phyloP scores from a whole-genome alignment of 768 basidiomycete species.

The Tricholoma terreum region DNA sequence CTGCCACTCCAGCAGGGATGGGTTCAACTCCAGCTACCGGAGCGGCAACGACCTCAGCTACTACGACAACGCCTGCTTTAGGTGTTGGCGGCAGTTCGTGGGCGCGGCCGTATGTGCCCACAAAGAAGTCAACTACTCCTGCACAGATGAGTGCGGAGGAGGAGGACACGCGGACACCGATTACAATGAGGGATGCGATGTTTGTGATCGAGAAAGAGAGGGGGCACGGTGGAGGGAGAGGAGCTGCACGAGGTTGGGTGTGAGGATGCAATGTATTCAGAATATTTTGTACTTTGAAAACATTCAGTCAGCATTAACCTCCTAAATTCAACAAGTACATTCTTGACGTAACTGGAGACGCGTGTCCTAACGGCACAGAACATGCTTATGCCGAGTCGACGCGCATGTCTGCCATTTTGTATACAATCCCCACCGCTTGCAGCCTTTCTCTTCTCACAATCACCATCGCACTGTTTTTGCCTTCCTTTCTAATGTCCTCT shows the following conservation, averaged over 20 bases:
- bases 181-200: conserved; percentile 79
- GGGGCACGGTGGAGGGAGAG: conserved; percentile 79
- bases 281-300: too few species aligned
- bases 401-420: too few species aligned
- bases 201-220: conserved; percentile 83
- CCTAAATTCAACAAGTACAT: too few species aligned
- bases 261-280: conserved; percentile 18
- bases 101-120: conserved; percentile 63
- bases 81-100: conserved; percentile 36
- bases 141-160: conserved; percentile 34
- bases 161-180: conserved; percentile 53
- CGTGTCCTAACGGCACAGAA: too few species aligned
- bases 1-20: conserved; percentile 26
- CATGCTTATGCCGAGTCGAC: too few species aligned
- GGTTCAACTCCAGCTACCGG: conserved; percentile 10
- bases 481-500: background rate
- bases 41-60: conserved; percentile 21
- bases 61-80: conserved; percentile 26
- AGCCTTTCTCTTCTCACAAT: background rate
- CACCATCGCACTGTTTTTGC: background rate
- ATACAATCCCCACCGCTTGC: too few species aligned
- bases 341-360: too few species aligned
- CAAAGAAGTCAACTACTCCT: conserved; percentile 44
- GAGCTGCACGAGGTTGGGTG: conserved; percentile 69
- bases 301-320: too few species aligned